Conservation (phyloP, 495 filamentous ascomycete genomes). For the Amorphotheca resinae region DNA sequence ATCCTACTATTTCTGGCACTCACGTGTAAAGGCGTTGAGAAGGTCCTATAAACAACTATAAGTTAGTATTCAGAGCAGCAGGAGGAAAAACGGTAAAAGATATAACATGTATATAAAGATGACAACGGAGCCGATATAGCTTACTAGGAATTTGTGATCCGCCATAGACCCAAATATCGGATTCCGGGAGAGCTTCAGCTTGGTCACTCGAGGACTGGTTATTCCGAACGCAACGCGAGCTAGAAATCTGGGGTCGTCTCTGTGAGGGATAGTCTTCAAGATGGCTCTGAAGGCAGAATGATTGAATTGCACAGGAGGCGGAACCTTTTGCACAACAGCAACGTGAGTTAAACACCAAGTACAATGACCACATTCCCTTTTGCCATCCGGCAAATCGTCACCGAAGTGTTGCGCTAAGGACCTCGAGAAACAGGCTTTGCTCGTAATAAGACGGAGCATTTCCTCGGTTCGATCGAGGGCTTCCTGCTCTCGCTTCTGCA, state of each 20-base stretch:
- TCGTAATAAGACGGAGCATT: conserved; percentile 38
- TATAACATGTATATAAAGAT: neutral
- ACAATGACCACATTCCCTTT: conserved; percentile 37
- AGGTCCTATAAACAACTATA: neutral
- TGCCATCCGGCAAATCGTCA: conserved; percentile 30
- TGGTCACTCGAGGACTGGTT: conserved; percentile 34
- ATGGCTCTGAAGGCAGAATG: conserved; percentile 25
- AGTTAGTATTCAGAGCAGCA: neutral
- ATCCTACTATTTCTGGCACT: no score
- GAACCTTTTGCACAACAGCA: conserved; percentile 23
- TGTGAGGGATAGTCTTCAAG: conserved; percentile 24
- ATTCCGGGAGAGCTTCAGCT: conserved; percentile 29
- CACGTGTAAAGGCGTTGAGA: neutral
- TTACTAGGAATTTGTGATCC: conserved; percentile 37
- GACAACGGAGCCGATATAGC: conserved; percentile 9
- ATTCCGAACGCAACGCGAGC: conserved; percentile 47
- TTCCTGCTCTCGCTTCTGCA: conserved; percentile 35
- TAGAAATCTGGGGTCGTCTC: conserved; percentile 44
- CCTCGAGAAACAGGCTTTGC: conserved; percentile 31
- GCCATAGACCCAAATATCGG: conserved; percentile 36
- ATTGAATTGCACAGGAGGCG: conserved; percentile 23
- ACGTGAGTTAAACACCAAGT: conserved; percentile 35
- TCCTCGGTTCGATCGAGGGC: conserved; percentile 33
- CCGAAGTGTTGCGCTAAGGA: conserved; percentile 43
- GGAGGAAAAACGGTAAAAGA: neutral